Evolutionary conservation across 2,329 filamentous ascomycete genomes (phyloP), one percentile per base, ranked within the genome.

Genomic region (Zasmidium citrigriseum): DNA sequence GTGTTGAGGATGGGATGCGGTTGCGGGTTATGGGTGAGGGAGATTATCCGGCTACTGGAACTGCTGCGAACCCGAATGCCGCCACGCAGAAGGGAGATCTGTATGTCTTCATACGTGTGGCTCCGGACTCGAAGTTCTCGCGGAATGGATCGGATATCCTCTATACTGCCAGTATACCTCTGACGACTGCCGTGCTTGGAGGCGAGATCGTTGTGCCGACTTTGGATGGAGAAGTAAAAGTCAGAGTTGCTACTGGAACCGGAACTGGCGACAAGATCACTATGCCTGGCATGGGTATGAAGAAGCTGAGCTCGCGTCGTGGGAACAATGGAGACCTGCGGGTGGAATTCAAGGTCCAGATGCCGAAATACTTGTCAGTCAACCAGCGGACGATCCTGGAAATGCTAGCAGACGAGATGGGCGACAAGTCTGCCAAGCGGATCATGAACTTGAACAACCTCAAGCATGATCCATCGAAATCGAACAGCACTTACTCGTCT

Each of bases 1-100:
- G 95, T 64, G 92, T 99, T 27, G 95, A 98, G 73, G 93, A 99
- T 73, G 93, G 93, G 55, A 98, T 98, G 93, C 86, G 91, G 57
- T 78, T 99, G 68, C 85, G 91, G 53, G 85, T 99, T 24, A 86
- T 87, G 58, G 90, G 90, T 23, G 92, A 96, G 71, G 95, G 95
- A 64, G 93, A 99, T 71, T 88, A 91, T 16, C 89, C 95, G 21
- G 81, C 87, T 9, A 93, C 90, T 22, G 91, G 91, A 46, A 83
- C 86, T 22, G 80, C 85, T 16, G 82, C 85, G 27, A 84, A 87
- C 46, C 80, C 86, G 24, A 83, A 86, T 59, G 79, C 82, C 10
- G 83, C 84, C 61, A 85, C 84, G n/a, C 82, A 88, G 68, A 87
- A 86, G 46, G 95, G 95, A 67, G 93, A 99, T 71, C 84, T 99